Conservation (phyloP, 2,329 filamentous ascomycete genomes). For the Penicillium griseofulvum region DNA sequence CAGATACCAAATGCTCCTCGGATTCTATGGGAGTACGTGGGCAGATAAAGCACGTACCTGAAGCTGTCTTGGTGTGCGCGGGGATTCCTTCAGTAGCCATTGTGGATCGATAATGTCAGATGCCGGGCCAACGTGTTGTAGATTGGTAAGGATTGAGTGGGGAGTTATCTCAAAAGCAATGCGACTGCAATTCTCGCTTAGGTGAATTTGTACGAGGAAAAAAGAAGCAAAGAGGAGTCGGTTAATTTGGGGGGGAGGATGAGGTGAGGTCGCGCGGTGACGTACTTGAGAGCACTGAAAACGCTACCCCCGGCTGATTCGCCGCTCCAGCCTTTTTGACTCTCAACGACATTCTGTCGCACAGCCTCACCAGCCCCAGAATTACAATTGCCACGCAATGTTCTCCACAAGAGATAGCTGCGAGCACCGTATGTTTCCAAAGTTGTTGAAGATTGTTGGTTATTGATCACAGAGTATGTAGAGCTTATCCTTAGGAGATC, state of each 20-base stretch:
- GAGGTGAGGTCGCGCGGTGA: constrained; percentile 36
- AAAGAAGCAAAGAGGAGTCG: constrained; percentile 8
- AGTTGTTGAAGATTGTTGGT: not conserved
- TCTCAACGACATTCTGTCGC: constrained; percentile 4
- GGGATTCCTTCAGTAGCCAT: constrained; percentile 28
- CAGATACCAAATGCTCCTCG: constrained; percentile 3
- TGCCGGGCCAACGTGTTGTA: constrained; percentile 4
- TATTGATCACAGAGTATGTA: not conserved
- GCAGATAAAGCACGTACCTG: constrained; percentile 24
- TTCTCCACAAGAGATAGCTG: not conserved
- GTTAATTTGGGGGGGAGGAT: constrained; percentile 15
- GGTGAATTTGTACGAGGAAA: constrained; percentile 7
- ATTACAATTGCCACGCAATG: not conserved
- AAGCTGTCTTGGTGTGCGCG: constrained; percentile 11
- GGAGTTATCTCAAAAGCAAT: constrained; percentile 10
- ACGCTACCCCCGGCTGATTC: constrained; percentile 27
- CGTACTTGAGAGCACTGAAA: constrained; percentile 30
- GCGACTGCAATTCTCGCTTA: constrained; percentile 14
- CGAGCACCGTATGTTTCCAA: not conserved
- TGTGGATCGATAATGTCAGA: constrained; percentile 24
- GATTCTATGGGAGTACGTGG: not conserved
- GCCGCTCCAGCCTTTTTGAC: constrained; percentile 10
- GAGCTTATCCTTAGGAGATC: not conserved
- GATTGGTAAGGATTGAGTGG: not conserved
- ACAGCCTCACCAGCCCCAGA: not conserved